Percentiles rank a stretch among this genome's conserved stretches.
Conservation (phyloP, 805 yeast genomes). For the Lipomyces starkeyi region DNA sequence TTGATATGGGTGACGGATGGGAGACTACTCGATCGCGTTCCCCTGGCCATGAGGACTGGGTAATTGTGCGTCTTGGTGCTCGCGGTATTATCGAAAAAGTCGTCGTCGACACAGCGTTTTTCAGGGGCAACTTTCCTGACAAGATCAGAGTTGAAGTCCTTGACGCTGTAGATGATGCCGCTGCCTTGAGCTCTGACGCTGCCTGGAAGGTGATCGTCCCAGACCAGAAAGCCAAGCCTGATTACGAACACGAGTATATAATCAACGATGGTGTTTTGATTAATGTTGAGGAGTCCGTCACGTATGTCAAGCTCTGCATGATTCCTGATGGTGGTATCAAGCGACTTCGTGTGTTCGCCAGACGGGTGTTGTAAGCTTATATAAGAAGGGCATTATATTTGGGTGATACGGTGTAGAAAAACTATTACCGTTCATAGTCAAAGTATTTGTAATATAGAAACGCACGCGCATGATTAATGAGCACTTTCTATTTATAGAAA, state of each 20-base stretch:
- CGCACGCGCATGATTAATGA: neutral
- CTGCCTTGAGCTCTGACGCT: slow-evolving; percentile 49
- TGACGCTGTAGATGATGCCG: slow-evolving; percentile 45
- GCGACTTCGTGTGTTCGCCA: slow-evolving; percentile 83
- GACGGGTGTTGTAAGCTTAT: slow-evolving; percentile 20
- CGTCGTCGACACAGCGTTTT: slow-evolving; percentile 89
- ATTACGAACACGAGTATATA: slow-evolving; percentile 68
- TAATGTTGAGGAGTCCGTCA: slow-evolving; percentile 46
- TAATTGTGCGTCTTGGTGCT: slow-evolving; percentile 77
- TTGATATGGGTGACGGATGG: slow-evolving; percentile 98
- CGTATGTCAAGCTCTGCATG: slow-evolving; percentile 80
- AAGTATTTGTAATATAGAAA: neutral
- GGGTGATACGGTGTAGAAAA: too few relatives aligned
- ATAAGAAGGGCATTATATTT: too few relatives aligned
- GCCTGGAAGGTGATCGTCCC: slow-evolving; percentile 71
- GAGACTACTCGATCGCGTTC: slow-evolving; percentile 89
- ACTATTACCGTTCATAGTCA: neutral
- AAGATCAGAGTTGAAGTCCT: slow-evolving; percentile 71
- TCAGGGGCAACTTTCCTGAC: slow-evolving; percentile 94
- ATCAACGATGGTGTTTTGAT: slow-evolving; percentile 42
- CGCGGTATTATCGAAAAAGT: slow-evolving; percentile 60
- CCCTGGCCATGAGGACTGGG: slow-evolving; percentile 92
- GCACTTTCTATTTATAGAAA: slow-evolving; percentile 1
- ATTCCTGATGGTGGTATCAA: slow-evolving; percentile 98
- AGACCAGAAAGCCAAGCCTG: slow-evolving; percentile 79